Conservation (phyloP, 2,329 filamentous ascomycete species). For the Bipolaris victoriae region DNA sequence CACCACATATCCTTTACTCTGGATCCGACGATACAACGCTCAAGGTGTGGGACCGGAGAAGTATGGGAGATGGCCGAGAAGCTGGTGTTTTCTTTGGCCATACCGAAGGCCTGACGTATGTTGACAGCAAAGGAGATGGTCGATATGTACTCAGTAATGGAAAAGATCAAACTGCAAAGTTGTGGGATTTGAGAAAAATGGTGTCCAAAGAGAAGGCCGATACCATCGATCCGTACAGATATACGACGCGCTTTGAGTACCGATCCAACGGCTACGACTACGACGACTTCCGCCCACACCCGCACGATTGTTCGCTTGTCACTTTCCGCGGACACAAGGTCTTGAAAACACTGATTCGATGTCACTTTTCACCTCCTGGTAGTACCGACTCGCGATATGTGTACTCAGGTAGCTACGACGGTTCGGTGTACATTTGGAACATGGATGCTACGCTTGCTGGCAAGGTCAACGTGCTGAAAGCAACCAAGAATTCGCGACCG, state of each 20-base stretch:
- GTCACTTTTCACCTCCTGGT: slow-evolving; percentile 88
- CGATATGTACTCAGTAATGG: slow-evolving; percentile 92
- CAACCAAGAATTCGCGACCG: slow-evolving; percentile 69
- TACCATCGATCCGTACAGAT: slow-evolving; percentile 61
- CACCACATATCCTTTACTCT: slow-evolving; percentile 93
- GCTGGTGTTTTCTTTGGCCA: slow-evolving; percentile 70
- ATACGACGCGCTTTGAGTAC: slow-evolving; percentile 75
- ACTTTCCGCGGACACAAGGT: slow-evolving; percentile 92
- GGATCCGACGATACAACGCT: slow-evolving; percentile 93
- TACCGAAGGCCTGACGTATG: slow-evolving; percentile 69
- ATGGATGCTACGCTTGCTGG: slow-evolving; percentile 84
- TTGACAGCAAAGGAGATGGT: slow-evolving; percentile 83
- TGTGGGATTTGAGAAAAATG: slow-evolving; percentile 94
- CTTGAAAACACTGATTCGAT: slow-evolving; percentile 87
- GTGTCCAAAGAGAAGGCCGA: slow-evolving; percentile 72
- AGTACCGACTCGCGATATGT: slow-evolving; percentile 92
- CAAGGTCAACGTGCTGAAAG: slow-evolving; percentile 76
- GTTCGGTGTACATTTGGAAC: slow-evolving; percentile 90
- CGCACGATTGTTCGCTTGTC: slow-evolving; percentile 87
- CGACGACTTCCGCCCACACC: slow-evolving; percentile 72
- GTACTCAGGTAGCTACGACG: slow-evolving; percentile 88
- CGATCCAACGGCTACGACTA: slow-evolving; percentile 71
- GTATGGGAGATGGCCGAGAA: slow-evolving; percentile 66
- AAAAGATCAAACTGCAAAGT: slow-evolving; percentile 96
- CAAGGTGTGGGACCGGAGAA: slow-evolving; percentile 93